These are phyloP conservation scores for Ustilago shanxiensis DNA, from an alignment of 1,284 basidiomycete genomes.

Conservation along the genomic window DNA sequence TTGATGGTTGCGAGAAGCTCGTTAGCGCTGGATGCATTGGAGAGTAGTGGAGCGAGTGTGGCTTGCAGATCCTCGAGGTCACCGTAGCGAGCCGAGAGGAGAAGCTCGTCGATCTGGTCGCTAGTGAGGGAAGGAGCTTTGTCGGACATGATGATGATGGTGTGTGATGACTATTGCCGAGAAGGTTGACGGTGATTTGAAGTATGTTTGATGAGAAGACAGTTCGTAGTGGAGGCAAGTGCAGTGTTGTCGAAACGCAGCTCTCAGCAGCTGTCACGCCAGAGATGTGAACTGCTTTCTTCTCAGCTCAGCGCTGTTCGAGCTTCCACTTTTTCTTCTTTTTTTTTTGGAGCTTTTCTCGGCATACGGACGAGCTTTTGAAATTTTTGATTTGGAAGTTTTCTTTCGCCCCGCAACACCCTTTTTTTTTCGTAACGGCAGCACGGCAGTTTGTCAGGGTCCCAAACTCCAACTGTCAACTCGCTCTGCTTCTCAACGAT, in stretches of 20 bases:
- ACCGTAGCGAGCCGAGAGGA: constrained; percentile 65
- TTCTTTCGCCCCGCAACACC: constrained; percentile 12
- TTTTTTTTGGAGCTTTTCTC: constrained; percentile 16
- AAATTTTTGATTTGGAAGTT: constrained; percentile 26
- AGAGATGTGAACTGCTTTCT: neutral
- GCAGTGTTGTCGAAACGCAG: neutral
- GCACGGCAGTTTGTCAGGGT: constrained; percentile 8
- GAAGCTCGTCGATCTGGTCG: constrained; percentile 66
- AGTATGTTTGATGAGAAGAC: neutral
- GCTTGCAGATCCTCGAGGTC: constrained; percentile 58
- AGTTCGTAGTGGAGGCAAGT: neutral
- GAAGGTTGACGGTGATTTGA: neutral
- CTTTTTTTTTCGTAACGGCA: neutral
- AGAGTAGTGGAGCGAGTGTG: constrained; percentile 35
- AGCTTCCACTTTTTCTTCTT: constrained; percentile 3
- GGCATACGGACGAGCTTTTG: constrained; percentile 6
- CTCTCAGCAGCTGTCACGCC: constrained; percentile 3
- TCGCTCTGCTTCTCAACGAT: constrained; percentile 6
- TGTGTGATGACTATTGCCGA: neutral
- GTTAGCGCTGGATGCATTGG: neutral
- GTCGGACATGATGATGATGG: constrained; percentile 23
- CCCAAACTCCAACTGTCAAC: neutral
- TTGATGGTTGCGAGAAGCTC: constrained; percentile 27
- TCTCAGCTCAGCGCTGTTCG: neutral
- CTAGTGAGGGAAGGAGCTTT: constrained; percentile 32